Evolutionary conservation across 345 rosid species (phyloP), one percentile per base, ranked within the genome.

Genomic region (Hibiscus syriacus): DNA sequence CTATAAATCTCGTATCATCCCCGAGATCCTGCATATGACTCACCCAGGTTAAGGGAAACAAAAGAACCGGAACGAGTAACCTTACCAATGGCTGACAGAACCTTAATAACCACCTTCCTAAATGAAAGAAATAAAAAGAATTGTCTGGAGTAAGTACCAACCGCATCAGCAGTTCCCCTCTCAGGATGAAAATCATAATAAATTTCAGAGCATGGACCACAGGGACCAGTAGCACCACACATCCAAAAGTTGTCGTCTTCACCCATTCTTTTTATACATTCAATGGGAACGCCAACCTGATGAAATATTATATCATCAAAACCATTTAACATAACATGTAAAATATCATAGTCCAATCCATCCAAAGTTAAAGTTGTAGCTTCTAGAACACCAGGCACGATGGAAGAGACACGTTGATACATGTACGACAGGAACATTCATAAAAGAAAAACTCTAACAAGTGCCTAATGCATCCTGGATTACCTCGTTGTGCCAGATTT

Each of bases 121-220:
- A 50, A 12, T 49, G n/a, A 26, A 53, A 22, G 72, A 26, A 30
- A 45, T 34, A 36, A 64, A n/a, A 41, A 56, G 25, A 22, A 34
- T 22, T 63, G 52, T 64, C 36, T 16, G 14, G 25, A 45, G 48
- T n/a, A 25, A 57, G 66, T 81, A 87, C 92, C 67, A 53, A 87
- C 92, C 67, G 53, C 82, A 65, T 81, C 72, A 38, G 32, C 77
- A 74, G 26, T 57, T 70, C 99, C 97, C 78, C 80, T 85, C 80
- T 90, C 97, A 3, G 97, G 95, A 78, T 80, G 78, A 75, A 93
- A 90, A 75, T 93, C 97, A 77, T 89, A 93, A 68, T 93, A 93
- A 61, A 93, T 80, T 80, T 93, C 99, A 5, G 99, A 90, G 85
- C 97, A 90, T 29, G 97, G 98, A 67, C 96, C 99, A 76, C 99